phyloP scores from a whole-genome alignment of 805 yeast species.

The Yamadazyma phyllophila region DNA sequence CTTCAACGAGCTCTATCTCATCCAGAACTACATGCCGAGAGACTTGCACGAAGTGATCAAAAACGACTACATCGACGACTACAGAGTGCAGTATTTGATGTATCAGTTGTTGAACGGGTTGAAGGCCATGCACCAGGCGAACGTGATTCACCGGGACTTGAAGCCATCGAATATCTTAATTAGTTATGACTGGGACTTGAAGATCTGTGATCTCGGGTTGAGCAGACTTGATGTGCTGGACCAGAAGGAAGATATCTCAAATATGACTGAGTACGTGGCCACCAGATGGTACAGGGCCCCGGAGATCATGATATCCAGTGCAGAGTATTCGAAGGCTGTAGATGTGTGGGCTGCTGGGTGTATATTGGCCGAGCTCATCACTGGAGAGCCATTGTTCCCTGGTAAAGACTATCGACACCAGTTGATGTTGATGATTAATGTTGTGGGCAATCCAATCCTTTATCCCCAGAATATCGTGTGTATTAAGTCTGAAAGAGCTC shows the following conservation, averaged over 20 bases:
- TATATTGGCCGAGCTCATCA: slow-evolving; percentile 66
- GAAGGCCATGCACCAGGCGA: slow-evolving; percentile 68
- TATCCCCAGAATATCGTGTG: slow-evolving; percentile 16
- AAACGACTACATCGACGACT: slow-evolving; percentile 52
- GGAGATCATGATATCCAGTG: slow-evolving; percentile 72
- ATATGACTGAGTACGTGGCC: slow-evolving; percentile 78
- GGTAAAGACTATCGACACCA: slow-evolving; percentile 75
- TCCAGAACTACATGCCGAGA: slow-evolving; percentile 77
- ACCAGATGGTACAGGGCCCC: slow-evolving; percentile 87
- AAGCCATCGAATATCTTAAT: slow-evolving; percentile 72
- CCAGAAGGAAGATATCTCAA: slow-evolving; percentile 27
- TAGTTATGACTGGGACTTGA: slow-evolving; percentile 69
- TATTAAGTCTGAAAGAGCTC: slow-evolving; percentile 26
- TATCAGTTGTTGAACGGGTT: slow-evolving; percentile 71
- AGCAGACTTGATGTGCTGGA: slow-evolving; percentile 45
- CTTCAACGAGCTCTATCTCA: slow-evolving; percentile 69
- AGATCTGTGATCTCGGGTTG: slow-evolving; percentile 77
- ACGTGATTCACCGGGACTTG: slow-evolving; percentile 72
- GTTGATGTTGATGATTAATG: slow-evolving; percentile 60
- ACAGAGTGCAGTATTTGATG: slow-evolving; percentile 66
- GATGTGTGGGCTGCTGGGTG: slow-evolving; percentile 84
- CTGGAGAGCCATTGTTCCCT: slow-evolving; percentile 65
- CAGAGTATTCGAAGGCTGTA: slow-evolving; percentile 72
- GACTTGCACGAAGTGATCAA: slow-evolving; percentile 67
- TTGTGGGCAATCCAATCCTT: slow-evolving; percentile 61